A percentile compares a stretch with the other conserved stretches of the same genome.
phyloP scores from a whole-genome alignment of 2,329 filamentous ascomycete species.

The Macrophomina tecta region DNA sequence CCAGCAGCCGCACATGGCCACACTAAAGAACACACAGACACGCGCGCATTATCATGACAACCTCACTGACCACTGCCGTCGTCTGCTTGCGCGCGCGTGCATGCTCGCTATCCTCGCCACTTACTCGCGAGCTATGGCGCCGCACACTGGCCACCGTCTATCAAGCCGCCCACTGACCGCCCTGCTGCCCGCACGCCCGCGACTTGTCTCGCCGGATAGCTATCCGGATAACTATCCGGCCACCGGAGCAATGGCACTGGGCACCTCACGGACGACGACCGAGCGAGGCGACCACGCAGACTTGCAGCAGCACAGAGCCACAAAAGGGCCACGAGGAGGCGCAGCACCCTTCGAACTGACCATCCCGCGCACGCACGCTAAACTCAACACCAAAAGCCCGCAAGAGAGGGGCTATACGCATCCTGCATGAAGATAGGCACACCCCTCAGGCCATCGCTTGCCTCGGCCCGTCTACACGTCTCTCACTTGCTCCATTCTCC shows the following conservation, averaged over 20 bases:
- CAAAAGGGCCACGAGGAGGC: constrained; percentile 15
- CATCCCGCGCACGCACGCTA: constrained; percentile 8
- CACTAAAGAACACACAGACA: constrained; percentile 10
- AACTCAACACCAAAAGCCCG: constrained; percentile 18
- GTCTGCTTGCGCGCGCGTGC: background rate
- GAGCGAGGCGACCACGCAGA: background rate
- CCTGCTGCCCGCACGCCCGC: constrained; percentile 6
- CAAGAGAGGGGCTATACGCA: background rate
- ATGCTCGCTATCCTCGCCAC: background rate
- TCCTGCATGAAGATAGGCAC: constrained; percentile 15
- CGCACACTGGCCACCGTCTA: constrained; percentile 23
- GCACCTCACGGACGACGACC: constrained; percentile 1
- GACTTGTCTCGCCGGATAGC: constrained; percentile 18
- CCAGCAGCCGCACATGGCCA: background rate
- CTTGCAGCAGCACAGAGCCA: constrained; percentile 17
- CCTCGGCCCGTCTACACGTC: constrained; percentile 14
- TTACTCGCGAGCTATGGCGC: background rate
- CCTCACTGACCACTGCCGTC: background rate
- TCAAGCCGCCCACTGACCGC: constrained; percentile 2
- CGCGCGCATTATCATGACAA: background rate
- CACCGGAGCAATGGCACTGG: constrained; percentile 16
- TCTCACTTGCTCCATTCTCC: constrained; percentile 14
- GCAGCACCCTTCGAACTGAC: constrained; percentile 15
- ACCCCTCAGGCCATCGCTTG: constrained; percentile 16
- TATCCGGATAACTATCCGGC: constrained; percentile 25